Percentiles rank a stretch among this genome's conserved stretches.
phyloP scores from a whole-genome alignment of 805 yeast genomes.

The Sugiyamaella mastotermitis region DNA sequence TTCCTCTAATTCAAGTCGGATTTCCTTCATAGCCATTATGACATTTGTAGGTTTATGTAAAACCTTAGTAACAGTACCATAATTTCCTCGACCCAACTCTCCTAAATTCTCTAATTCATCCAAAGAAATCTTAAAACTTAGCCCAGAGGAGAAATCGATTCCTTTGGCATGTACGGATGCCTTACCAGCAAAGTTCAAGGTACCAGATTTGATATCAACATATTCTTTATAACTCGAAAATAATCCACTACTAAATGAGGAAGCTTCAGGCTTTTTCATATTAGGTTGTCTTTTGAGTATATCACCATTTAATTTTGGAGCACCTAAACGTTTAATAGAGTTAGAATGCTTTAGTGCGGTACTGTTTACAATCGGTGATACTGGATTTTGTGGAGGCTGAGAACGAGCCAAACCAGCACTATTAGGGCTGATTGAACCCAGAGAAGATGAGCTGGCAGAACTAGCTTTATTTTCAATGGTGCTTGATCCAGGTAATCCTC shows the following conservation, averaged over 20 bases:
- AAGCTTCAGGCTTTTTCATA: too few relatives aligned
- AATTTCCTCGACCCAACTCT: constrained; percentile 92
- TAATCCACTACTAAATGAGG: too few relatives aligned
- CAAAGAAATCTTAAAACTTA: constrained; percentile 76
- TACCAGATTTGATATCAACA: constrained; percentile 87
- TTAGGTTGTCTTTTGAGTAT: constrained; percentile 1
- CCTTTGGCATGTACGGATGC: constrained; percentile 90
- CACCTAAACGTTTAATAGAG: too few relatives aligned
- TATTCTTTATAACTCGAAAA: constrained; percentile 84
- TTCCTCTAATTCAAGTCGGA: constrained; percentile 86
- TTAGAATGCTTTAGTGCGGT: too few relatives aligned
- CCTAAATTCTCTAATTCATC: constrained; percentile 68
- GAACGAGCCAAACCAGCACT: too few relatives aligned
- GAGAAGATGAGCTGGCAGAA: too few relatives aligned
- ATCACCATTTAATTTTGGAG: too few relatives aligned
- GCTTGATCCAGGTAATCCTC: too few relatives aligned
- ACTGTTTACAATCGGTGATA: too few relatives aligned
- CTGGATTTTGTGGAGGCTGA: too few relatives aligned
- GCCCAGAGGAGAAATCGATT: constrained; percentile 82
- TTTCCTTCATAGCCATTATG: constrained; percentile 96
- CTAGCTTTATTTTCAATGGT: too few relatives aligned
- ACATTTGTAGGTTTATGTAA: constrained; percentile 89
- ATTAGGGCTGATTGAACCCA: too few relatives aligned
- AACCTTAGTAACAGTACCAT: constrained; percentile 92
- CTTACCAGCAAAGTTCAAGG: constrained; percentile 87